phyloP scores from a whole-genome alignment of 495 filamentous ascomycete species.

The Hypomontagnella monticulosa region DNA sequence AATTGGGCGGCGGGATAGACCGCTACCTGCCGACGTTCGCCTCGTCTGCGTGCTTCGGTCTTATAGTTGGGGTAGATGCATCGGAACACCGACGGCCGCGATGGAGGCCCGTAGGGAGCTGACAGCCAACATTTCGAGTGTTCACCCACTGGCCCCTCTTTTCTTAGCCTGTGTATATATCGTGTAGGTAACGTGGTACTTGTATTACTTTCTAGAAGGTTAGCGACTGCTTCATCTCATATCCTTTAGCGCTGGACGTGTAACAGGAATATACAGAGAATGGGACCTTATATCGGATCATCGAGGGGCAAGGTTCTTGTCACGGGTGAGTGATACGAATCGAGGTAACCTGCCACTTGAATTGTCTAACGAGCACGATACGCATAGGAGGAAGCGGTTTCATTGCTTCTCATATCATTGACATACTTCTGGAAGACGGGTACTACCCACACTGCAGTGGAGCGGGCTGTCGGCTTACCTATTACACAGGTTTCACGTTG shows the following conservation, averaged over 20 bases:
- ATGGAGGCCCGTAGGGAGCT: too few relatives aligned
- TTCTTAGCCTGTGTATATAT: too few relatives aligned
- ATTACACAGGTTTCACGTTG: constrained; percentile 46
- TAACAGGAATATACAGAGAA: constrained; percentile 4
- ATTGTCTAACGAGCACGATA: neutral
- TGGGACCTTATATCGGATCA: neutral
- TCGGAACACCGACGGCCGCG: constrained; percentile 29
- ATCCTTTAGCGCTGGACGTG: neutral
- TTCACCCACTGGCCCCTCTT: too few relatives aligned
- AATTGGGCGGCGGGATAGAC: neutral
- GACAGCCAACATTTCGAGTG: too few relatives aligned
- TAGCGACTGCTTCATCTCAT: neutral
- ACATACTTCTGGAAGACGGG: constrained; percentile 31
- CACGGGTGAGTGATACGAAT: constrained; percentile 20
- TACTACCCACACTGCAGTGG: neutral
- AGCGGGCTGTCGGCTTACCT: neutral
- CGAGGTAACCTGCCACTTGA: neutral
- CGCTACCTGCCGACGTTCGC: neutral
- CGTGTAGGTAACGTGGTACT: neutral
- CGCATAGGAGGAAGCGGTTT: constrained; percentile 38
- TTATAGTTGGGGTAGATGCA: constrained; percentile 35
- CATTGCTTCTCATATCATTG: constrained; percentile 42
- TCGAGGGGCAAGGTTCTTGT: constrained; percentile 36
- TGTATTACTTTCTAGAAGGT: too few relatives aligned
- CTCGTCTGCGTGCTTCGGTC: neutral